Evolutionary conservation across 2,329 filamentous ascomycete species (phyloP).

Genomic region (Diaporthe sp.): DNA sequence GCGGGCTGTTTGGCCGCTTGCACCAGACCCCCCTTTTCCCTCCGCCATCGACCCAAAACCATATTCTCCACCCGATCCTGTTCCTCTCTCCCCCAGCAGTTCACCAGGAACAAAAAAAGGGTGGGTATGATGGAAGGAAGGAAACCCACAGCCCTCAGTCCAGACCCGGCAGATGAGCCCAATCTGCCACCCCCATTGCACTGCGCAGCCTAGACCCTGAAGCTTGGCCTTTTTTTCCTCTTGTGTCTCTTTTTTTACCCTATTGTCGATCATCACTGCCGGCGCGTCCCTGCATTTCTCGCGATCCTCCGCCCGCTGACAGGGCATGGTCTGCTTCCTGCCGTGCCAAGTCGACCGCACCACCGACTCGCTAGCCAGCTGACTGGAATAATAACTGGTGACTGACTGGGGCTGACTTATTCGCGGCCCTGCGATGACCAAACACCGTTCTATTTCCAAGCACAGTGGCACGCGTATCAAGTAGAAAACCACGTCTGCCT

Average conservation of each 20-base stretch:
- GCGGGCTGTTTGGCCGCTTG: background rate
- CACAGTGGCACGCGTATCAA: background rate
- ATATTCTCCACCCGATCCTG: slow-evolving; percentile 15
- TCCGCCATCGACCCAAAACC: background rate
- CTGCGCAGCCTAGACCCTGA: background rate
- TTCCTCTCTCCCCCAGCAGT: background rate
- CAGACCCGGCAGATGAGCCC: slow-evolving; percentile 18
- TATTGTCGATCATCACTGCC: slow-evolving; percentile 20
- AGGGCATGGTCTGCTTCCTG: background rate
- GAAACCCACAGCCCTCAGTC: background rate
- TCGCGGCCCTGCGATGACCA: background rate
- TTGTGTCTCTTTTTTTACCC: background rate
- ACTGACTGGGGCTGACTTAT: too few relatives aligned
- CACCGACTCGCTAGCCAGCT: background rate
- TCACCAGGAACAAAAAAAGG: background rate
- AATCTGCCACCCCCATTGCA: background rate
- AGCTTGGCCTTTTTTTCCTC: slow-evolving; percentile 6
- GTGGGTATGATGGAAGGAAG: background rate
- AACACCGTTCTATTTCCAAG: background rate
- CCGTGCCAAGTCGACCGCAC: background rate
- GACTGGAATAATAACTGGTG: background rate
- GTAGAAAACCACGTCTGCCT: background rate
- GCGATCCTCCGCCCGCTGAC: slow-evolving; percentile 5
- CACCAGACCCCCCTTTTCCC: slow-evolving; percentile 2
- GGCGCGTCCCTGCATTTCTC: slow-evolving; percentile 4